Base-by-base conservation (phyloP, 1,284 basidiomycete genomes). In the Spongiforma sp. region DNA sequence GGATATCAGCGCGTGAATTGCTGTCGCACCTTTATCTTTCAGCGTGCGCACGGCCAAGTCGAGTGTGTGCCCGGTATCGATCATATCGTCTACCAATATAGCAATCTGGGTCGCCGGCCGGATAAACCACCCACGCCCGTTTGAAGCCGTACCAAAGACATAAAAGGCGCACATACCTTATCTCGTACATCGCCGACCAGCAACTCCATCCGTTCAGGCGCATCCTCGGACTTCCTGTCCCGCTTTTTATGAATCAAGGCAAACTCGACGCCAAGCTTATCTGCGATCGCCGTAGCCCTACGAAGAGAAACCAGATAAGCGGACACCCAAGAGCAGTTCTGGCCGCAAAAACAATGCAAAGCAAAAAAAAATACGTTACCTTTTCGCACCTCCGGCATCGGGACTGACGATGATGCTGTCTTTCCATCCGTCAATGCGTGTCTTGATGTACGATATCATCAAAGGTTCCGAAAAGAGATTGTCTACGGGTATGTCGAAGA, bases 401-500 rank as follows among this genome's bases (percentile, higher is more conserved):
- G 97, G 97, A 79, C 91, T 94, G 77, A 99, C 97, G 66, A 99
- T 92, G 77, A 99, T 96, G 56, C 89, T 88, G 70, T 98, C 85
- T 71, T 89, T 80, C 97, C 97, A 99, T 52, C 86, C 91, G 3
- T 89, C 86, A 63, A 99, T 94, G 74, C 91, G 86, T 59, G 87
- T 83, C 80, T 96, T 97, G 82, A 99, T 97, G 79, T 94, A 96
- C 12, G 88, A 83, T 68, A 95, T 84, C 92, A 96, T 94, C 69
- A 92, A 81, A 10, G 94, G 92, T 75, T 96, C 94, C 39, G 93
- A 93, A 79, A 90, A 98, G 61, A 98, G 83, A 79, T 99, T 99
- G 83, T 99, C 97, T 62, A 98, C 96, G 21, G 97, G 98, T 70
- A 99, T 96, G 79, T 99, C 96, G 77, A 99, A 99, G 84, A 99